Evolutionary conservation across 2,329 filamentous ascomycete genomes (phyloP), one percentile per base, ranked within the genome.

Genomic region (Fusarium sp.): DNA sequence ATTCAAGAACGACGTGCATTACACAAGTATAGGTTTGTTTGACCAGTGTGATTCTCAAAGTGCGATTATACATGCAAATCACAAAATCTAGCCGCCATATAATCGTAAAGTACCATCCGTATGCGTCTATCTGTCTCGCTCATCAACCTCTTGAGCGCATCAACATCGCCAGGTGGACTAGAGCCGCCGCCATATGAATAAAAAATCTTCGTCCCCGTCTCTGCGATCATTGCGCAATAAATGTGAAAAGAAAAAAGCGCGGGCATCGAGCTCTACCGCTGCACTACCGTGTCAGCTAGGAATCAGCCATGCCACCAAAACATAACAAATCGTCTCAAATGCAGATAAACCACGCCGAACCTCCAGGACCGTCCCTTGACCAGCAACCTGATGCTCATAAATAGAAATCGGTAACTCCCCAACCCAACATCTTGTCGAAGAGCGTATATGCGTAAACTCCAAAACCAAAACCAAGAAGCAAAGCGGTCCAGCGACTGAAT

Each of bases 381-480:
- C 69, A 64, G 56, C 71, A 69, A 59, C 71, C 58, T 60, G 49
- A 69, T 75, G 67, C 62, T 74, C 67, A 52, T 73, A 37, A 69
- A 54, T 67, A 70, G 49, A 70, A 64, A 57, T 69, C 63, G 60
- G 70, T 54, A 70, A 65, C 65, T 73, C 72, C 70, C 64, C 63
- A 65, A 63, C 62, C 65, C 62, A 62, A 67, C 54, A 41, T 69
- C 68, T 65, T 70, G 61, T 68, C 65, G 56, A 64, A 67, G 65
- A 69, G 62, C 69, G 58, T 75, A 39, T 70, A 71, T 72, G 65
- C 67, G 59, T 59, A 72, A 74, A 75, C 73, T 74, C 73, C 73
- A 65, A 59, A 62, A 65, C 62, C 64, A 64, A 67, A 75, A 71
- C 45, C 59, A 62, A 61, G 63, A 69, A 66, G 53, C 44, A 69